These are phyloP conservation scores for Achaetomium macrosporum DNA, from an alignment of 2,329 filamentous ascomycete species.

Conservation along the genomic window DNA sequence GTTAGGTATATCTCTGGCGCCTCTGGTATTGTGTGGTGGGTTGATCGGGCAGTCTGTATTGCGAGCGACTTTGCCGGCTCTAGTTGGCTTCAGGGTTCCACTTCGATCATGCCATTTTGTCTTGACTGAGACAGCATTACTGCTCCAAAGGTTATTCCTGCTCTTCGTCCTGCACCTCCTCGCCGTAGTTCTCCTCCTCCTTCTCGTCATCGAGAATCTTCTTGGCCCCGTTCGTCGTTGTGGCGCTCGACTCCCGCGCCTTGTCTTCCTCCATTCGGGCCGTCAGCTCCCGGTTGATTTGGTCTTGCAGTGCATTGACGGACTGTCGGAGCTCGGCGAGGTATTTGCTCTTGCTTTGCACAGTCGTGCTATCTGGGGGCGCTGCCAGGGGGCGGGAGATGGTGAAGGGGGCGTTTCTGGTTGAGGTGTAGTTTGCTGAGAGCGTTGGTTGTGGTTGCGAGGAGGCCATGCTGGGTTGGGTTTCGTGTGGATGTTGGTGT, in stretches of 20 bases:
- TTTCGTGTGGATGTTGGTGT: neutral
- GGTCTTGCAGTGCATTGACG: constrained; percentile 54
- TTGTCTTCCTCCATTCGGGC: constrained; percentile 70
- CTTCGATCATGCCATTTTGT: too few species aligned
- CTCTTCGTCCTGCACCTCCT: constrained; percentile 69
- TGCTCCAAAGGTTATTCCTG: constrained; percentile 14
- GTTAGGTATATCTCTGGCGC: too few species aligned
- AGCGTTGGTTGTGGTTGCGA: constrained; percentile 27
- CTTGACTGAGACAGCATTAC: neutral
- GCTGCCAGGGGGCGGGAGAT: constrained; percentile 34
- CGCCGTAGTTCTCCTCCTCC: constrained; percentile 77
- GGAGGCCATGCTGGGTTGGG: constrained; percentile 14
- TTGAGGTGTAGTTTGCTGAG: constrained; percentile 50
- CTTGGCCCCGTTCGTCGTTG: constrained; percentile 4
- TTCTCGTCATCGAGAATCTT: constrained; percentile 44
- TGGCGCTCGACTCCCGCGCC: constrained; percentile 30
- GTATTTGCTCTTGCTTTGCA: constrained; percentile 51
- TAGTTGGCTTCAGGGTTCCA: too few species aligned
- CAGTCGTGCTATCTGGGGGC: constrained; percentile 26
- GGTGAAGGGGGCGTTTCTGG: constrained; percentile 43
- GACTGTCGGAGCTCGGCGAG: constrained; percentile 53
- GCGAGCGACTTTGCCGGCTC: neutral
- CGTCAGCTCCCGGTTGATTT: constrained; percentile 67
- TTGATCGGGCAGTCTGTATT: too few species aligned
- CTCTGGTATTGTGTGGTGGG: too few species aligned